phyloP scores from a whole-genome alignment of 768 basidiomycete species.

The Termitomyces titanicus region DNA sequence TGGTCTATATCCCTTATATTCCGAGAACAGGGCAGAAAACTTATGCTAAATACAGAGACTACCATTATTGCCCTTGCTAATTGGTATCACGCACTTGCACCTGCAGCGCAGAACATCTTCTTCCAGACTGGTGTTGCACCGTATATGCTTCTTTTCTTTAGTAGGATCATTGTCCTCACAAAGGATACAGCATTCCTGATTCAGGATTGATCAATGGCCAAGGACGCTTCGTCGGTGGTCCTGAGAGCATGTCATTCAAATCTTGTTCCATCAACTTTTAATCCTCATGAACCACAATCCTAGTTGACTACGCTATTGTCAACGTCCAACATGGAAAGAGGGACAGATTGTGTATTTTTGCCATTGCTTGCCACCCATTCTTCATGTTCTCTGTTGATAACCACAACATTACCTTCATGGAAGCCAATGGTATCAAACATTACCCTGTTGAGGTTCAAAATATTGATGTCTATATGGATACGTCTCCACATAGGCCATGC shows the following conservation, averaged over 20 bases:
- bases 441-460: constrained; percentile 37
- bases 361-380: constrained; percentile 42
- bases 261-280: constrained; percentile 17
- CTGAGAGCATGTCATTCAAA: constrained; percentile 20
- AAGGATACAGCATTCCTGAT: constrained; percentile 23
- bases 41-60: constrained; percentile 12
- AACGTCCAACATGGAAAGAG: constrained; percentile 35
- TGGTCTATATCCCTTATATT: constrained; percentile 18
- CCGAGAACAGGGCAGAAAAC: not conserved
- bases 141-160: constrained; percentile 10
- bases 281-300: constrained; percentile 13
- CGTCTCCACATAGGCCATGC: not conserved
- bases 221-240: constrained; percentile 39
- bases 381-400: constrained; percentile 34
- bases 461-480: constrained; percentile 39
- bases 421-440: constrained; percentile 37
- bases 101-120: constrained; percentile 30
- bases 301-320: constrained; percentile 35
- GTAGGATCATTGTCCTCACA: constrained; percentile 6
- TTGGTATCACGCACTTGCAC: constrained; percentile 31
- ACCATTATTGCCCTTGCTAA: constrained; percentile 35
- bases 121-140: constrained; percentile 30
- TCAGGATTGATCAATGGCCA: constrained; percentile 47
- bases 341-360: constrained; percentile 50
- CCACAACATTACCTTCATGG: constrained; percentile 34